Base-by-base conservation (phyloP, 805 yeast species). In the Suhomyces sp. region DNA sequence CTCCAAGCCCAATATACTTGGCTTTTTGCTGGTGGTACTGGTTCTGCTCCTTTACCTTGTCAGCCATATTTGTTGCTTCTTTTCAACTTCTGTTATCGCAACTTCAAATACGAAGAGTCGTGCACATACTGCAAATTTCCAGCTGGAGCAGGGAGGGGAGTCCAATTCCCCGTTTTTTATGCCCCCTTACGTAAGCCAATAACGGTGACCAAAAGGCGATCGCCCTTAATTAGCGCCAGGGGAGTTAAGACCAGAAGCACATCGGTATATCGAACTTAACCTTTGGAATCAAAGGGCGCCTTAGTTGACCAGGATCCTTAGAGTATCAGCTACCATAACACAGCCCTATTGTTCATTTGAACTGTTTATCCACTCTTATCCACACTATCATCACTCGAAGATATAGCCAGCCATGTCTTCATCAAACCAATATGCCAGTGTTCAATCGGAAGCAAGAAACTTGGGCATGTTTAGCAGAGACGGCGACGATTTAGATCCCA, bases 1-100 rank as follows among this genome's bases (percentile, higher is more conserved):
- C 78, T 0, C 97, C 97, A 1, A 92, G 67, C 1, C 96, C 96
- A 22, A 86, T 73, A 63, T 87, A 84, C 61, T 86, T 83, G 44
- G 82, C 58, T 60, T 84, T 85, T 49, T 83, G 72, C 31, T 74
- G 79, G 47, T 81, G 83, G 62, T 76, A 85, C 46, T 75, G 73
- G 60, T 81, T 86, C 55, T 77, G 77, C 44, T 85, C 88, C 57
- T 87, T 73, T 22, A 82, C 73, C 67, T 82, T 83, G 59, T 87
- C 91, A 5, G 90, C 85, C 90, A 74, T 74, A 46, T 19, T 38
- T 19, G 40, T 6, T n/a, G 23, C 24, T 38, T 19, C 24, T 38
- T 19, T 12, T 38, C 13, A 38, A 7, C 24, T 17, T 19, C 24
- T 38, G 24, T 38, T 17, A 38, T 19, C 42, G 19, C 42, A n/a